These are phyloP conservation scores for Pseudogymnoascus sp. DNA, from an alignment of 2,329 filamentous ascomycete genomes.

Conservation along the genomic window DNA sequence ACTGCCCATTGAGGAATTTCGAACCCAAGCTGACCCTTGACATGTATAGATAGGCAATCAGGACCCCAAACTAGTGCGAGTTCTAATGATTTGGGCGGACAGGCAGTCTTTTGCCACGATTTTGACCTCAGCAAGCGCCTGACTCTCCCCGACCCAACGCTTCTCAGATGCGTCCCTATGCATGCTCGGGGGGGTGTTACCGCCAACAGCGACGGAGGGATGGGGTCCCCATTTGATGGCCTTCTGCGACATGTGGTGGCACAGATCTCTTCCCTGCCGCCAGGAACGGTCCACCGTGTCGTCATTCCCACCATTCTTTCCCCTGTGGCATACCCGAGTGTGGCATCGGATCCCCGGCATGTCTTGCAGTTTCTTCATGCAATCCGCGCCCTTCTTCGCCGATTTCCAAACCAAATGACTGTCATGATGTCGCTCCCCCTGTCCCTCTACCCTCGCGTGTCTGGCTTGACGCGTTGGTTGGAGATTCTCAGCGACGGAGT, in stretches of 20 bases:
- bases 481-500: constrained; percentile 81
- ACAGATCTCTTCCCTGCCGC: constrained; percentile 49
- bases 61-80: constrained; percentile 14
- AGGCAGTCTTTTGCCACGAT: constrained; percentile 56
- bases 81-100: constrained; percentile 1
- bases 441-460: constrained; percentile 67
- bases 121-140: constrained; percentile 67
- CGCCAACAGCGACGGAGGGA: constrained; percentile 25
- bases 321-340: constrained; percentile 71
- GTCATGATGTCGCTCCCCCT: constrained; percentile 72
- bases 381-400: constrained; percentile 66
- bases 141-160: constrained; percentile 44
- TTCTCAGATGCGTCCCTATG: constrained; percentile 45
- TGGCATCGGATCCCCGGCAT: constrained; percentile 61
- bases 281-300: constrained; percentile 66
- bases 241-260: constrained; percentile 55
- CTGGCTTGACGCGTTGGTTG: constrained; percentile 75
- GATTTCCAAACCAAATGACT: constrained; percentile 57
- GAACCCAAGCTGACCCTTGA: constrained; percentile 15
- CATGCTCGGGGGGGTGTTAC: constrained; percentile 18
- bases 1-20: constrained; percentile 13
- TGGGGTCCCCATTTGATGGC: constrained; percentile 51
- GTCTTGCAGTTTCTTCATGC: constrained; percentile 76
- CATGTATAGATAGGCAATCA: constrained; percentile 21
- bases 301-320: constrained; percentile 80